phyloP scores from a whole-genome alignment of 768 basidiomycete species.

The Sporobolomyces pararoseus region DNA sequence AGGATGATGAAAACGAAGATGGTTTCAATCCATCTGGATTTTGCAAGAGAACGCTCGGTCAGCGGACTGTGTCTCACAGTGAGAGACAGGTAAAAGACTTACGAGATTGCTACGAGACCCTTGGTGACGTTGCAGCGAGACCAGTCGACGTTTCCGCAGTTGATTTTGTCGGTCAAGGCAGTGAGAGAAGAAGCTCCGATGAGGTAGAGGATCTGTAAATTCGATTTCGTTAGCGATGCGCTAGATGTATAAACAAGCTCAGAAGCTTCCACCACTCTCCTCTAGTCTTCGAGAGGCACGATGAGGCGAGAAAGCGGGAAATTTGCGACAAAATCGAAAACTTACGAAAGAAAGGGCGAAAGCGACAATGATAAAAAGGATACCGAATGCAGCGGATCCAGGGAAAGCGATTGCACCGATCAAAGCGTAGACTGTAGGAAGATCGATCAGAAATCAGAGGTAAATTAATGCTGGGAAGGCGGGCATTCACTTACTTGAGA shows the following conservation, averaged over 20 bases:
- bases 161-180: constrained; percentile 47
- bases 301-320: too few species aligned
- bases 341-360: constrained; percentile 48
- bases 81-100: constrained; percentile 32
- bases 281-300: too few species aligned
- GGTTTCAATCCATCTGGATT: constrained; percentile 42
- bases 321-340: neutral
- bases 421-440: constrained; percentile 45
- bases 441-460: too few species aligned
- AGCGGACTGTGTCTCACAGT: too few species aligned
- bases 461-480: too few species aligned
- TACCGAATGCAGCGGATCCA: constrained; percentile 46
- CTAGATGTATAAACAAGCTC: neutral
- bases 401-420: constrained; percentile 47
- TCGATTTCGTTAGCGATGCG: too few species aligned
- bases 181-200: constrained; percentile 49
- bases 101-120: constrained; percentile 49
- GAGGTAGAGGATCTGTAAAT: constrained; percentile 47
- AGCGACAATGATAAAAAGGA: constrained; percentile 47
- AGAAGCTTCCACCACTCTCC: neutral
- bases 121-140: constrained; percentile 48
- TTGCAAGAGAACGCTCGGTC: too few species aligned
- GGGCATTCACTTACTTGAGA: constrained; percentile 5
- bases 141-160: constrained; percentile 46
- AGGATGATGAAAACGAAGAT: constrained; percentile 48